Conservation (phyloP, 768 basidiomycete genomes). For the Suillus lakei region DNA sequence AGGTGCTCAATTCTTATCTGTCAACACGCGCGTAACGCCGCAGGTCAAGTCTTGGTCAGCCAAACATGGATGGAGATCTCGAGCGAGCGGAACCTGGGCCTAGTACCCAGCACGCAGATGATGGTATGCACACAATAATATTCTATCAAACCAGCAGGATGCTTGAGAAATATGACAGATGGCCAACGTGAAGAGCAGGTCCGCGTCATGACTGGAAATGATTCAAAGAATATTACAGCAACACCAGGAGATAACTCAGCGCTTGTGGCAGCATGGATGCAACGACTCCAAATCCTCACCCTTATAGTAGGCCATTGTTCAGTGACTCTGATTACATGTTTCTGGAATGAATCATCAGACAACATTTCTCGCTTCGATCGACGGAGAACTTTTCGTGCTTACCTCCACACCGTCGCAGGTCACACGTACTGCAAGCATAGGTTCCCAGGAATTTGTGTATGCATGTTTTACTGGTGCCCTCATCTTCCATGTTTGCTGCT, state of each 20-base stretch:
- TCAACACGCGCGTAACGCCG: slow-evolving; percentile 54
- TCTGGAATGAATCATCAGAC: slow-evolving; percentile 23
- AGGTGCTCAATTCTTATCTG: slow-evolving; percentile 36
- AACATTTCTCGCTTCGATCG: slow-evolving; percentile 33
- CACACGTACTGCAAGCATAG: slow-evolving; percentile 7
- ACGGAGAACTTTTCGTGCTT: slow-evolving; percentile 32
- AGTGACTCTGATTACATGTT: not conserved
- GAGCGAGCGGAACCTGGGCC: not conserved
- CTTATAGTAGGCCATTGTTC: slow-evolving; percentile 21
- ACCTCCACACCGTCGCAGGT: slow-evolving; percentile 26
- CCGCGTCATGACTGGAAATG: not conserved
- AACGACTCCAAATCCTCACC: slow-evolving; percentile 33
- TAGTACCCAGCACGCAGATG: not conserved
- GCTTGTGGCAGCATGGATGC: slow-evolving; percentile 28
- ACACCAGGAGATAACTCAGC: slow-evolving; percentile 16
- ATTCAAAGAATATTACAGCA: not conserved
- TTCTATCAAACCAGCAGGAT: not conserved
- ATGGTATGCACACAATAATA: not conserved
- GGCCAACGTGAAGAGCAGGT: not conserved
- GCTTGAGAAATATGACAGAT: not conserved
- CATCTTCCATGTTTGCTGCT: slow-evolving; percentile 35
- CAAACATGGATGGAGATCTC: not conserved
- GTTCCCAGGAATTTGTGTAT: slow-evolving; percentile 30
- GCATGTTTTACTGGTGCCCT: slow-evolving; percentile 34
- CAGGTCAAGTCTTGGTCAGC: slow-evolving; percentile 8